A percentile compares a stretch with the other conserved stretches of the same genome.
phyloP scores from a whole-genome alignment of 345 rosid species.

The Theobroma cacao region DNA sequence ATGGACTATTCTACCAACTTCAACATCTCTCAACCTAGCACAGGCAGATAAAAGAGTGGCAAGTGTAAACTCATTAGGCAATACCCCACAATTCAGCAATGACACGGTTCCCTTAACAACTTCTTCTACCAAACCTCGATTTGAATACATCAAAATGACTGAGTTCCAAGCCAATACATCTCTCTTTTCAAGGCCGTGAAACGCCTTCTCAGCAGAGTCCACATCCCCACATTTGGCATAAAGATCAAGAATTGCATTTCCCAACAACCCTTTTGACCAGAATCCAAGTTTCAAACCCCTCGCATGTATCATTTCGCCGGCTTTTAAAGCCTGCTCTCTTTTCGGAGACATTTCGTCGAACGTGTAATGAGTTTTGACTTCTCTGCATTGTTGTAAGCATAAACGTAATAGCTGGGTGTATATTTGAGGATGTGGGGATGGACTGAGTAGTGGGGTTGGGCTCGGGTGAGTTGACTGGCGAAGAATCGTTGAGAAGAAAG shows the following conservation, averaged over 20 bases:
- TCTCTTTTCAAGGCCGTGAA: slow-evolving; percentile 44
- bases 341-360: slow-evolving; percentile 76
- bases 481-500: slow-evolving; percentile 25
- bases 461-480: slow-evolving; percentile 3
- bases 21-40: slow-evolving; percentile 44
- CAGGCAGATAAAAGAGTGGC: slow-evolving; percentile 74
- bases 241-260: slow-evolving; percentile 69
- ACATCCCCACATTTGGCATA: slow-evolving; percentile 71
- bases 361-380: slow-evolving; percentile 41
- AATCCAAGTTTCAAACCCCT: slow-evolving; percentile 48
- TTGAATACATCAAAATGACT: slow-evolving; percentile 65
- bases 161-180: slow-evolving; percentile 82
- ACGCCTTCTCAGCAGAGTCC: slow-evolving; percentile 57
- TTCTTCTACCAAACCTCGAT: slow-evolving; percentile 30
- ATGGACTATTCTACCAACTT: slow-evolving; percentile 59
- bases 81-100: slow-evolving; percentile 36
- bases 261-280: slow-evolving; percentile 42
- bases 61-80: slow-evolving; percentile 73
- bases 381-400: slow-evolving; percentile 51
- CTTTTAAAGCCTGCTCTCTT: slow-evolving; percentile 29
- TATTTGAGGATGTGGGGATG: slow-evolving; percentile 1
- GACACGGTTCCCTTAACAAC: slow-evolving; percentile 40
- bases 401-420: neutral
- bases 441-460: neutral
- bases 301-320: slow-evolving; percentile 52